Conservation (phyloP, 208 protist genomes). For the Trypanosomatidae sp. region DNA sequence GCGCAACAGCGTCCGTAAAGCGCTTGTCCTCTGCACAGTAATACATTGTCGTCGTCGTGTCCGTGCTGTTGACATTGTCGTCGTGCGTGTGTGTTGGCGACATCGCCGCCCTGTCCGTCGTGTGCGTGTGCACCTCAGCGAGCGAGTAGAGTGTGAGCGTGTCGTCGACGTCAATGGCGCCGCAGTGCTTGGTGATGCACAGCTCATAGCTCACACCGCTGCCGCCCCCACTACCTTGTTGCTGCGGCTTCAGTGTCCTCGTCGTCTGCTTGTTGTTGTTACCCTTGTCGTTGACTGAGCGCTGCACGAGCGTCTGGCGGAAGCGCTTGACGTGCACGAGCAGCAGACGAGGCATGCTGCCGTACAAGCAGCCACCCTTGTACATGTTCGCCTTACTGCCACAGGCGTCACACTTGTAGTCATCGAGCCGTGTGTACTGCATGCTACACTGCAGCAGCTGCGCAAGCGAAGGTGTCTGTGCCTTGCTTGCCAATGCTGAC, state of each 20-base stretch:
- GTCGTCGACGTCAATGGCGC: constrained; percentile 7
- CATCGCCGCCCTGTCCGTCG: not conserved
- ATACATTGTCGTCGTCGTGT: no score
- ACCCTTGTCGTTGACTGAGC: no score
- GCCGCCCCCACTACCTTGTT: no score
- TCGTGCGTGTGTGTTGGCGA: no score
- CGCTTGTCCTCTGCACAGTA: constrained; percentile 11
- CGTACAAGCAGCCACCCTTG: constrained; percentile 55
- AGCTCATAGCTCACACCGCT: constrained; percentile 13
- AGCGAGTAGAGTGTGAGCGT: constrained; percentile 9
- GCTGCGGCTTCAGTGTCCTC: not conserved
- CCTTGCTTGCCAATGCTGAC: no score
- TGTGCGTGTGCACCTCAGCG: not conserved
- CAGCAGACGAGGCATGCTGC: constrained; percentile 28
- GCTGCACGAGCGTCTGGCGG: no score
- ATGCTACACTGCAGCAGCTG: constrained; percentile 17
- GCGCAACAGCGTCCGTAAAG: constrained; percentile 8
- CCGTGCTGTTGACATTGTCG: no score
- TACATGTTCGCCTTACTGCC: constrained; percentile 13
- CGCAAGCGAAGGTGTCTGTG: not conserved
- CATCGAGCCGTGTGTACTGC: constrained; percentile 30
- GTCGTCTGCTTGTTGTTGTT: constrained; percentile 2
- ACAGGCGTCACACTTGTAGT: constrained; percentile 60
- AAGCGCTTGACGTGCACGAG: constrained; percentile 71
- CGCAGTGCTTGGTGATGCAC: constrained; percentile 11